phyloP scores from a whole-genome alignment of 2,329 filamentous ascomycete genomes.

The Reticulascus tulasneorum region DNA sequence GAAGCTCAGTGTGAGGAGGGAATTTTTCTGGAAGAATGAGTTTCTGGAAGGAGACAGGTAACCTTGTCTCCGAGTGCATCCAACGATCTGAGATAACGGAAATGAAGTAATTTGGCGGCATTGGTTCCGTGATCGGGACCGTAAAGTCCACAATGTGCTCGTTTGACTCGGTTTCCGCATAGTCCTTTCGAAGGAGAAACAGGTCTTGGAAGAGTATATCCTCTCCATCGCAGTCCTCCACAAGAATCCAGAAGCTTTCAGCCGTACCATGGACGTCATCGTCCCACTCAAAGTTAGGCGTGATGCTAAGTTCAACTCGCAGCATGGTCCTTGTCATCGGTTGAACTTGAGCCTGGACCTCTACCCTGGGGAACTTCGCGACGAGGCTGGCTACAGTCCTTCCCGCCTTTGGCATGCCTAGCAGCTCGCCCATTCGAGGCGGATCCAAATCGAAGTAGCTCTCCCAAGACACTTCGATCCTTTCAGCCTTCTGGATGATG shows the following conservation, averaged over 20 bases:
- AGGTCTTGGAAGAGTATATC: conserved; percentile 93
- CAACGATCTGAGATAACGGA: conserved; percentile 91
- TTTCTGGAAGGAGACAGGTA: conserved; percentile 93
- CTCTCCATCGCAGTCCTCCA: conserved; percentile 96
- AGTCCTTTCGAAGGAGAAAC: conserved; percentile 86
- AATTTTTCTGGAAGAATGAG: conserved; percentile 93
- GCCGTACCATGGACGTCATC: conserved; percentile 80
- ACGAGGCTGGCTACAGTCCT: conserved; percentile 81
- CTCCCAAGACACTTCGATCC: conserved; percentile 89
- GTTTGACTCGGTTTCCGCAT: conserved; percentile 78
- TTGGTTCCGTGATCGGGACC: conserved; percentile 92
- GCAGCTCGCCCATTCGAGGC: conserved; percentile 89
- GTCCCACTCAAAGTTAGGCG: conserved; percentile 95
- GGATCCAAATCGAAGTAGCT: conserved; percentile 96
- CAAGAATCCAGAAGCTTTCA: conserved; percentile 94
- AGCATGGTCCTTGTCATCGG: conserved; percentile 94
- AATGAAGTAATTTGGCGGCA: conserved; percentile 98
- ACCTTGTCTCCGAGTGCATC: conserved; percentile 96
- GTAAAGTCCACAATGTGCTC: conserved; percentile 96
- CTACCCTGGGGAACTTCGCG: conserved; percentile 86
- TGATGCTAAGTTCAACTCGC: conserved; percentile 83
- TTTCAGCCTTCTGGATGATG: conserved; percentile 86
- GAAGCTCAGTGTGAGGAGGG: conserved; percentile 83
- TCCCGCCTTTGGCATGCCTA: conserved; percentile 86
- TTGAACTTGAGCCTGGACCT: conserved; percentile 89